Evolutionary conservation across 2,329 filamentous ascomycete genomes (phyloP).

Genomic region (Aureobasidium sp.): DNA sequence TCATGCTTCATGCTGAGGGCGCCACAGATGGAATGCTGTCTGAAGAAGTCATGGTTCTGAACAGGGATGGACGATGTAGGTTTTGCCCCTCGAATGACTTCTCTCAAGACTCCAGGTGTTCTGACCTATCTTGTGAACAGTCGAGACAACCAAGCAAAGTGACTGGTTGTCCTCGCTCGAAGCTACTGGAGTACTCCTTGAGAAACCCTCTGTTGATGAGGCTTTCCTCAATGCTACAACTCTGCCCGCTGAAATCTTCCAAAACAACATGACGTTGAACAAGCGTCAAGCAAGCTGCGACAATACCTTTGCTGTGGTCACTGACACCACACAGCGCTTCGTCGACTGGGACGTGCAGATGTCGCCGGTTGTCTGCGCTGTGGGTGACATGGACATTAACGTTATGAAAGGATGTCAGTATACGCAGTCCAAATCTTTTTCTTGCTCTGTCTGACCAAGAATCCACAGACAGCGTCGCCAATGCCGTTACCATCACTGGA

Average conservation of each 20-base stretch:
- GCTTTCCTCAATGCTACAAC: not conserved
- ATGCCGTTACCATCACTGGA: not conserved
- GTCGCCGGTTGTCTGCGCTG: conserved; percentile 15
- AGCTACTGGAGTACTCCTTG: not conserved
- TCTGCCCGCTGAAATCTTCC: not conserved
- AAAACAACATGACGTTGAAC: not conserved
- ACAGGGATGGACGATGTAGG: not conserved
- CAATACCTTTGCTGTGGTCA: not conserved
- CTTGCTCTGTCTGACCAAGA: not conserved
- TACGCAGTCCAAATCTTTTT: not conserved
- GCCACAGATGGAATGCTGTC: no score
- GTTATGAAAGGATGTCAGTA: conserved; percentile 11
- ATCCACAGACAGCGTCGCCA: conserved; percentile 8
- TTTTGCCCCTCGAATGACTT: not conserved
- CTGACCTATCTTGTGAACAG: not conserved
- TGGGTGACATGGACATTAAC: conserved; percentile 9
- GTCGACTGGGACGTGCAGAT: conserved; percentile 18
- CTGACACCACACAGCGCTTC: conserved; percentile 6
- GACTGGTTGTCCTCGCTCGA: not conserved
- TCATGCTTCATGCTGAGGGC: not conserved
- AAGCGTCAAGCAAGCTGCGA: not conserved
- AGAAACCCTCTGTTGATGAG: not conserved
- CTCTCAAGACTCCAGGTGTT: not conserved
- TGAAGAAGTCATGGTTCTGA: not conserved
- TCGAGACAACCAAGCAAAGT: not conserved